Percentiles rank a stretch among this genome's conserved stretches.
phyloP scores from a whole-genome alignment of 306 rosid species.

The Potentilla sterilis region DNA sequence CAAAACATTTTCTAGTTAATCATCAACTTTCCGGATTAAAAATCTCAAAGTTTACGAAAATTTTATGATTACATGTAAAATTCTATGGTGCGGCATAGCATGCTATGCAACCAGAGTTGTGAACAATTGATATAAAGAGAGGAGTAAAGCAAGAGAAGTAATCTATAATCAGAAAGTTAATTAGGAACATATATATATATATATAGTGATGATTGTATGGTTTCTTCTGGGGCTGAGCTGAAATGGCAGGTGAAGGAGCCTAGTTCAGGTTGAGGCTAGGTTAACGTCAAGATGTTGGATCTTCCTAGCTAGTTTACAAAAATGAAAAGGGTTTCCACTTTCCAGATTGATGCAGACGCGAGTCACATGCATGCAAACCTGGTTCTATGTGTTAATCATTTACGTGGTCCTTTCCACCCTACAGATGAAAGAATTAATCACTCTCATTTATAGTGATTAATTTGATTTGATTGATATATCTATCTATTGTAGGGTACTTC shows the following conservation, averaged over 20 bases:
- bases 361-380: not conserved
- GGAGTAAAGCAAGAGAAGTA: too few relatives aligned
- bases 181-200: not conserved
- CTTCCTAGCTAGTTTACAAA: not conserved
- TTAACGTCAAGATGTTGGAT: not conserved
- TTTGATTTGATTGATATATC: not conserved
- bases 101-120: too few relatives aligned
- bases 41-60: too few relatives aligned
- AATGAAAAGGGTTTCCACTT: not conserved
- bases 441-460: not conserved
- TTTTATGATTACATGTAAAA: too few relatives aligned
- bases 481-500: not conserved
- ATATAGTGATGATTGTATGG: not conserved
- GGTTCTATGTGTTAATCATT: not conserved
- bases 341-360: not conserved
- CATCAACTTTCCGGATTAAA: too few relatives aligned
- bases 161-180: not conserved
- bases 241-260: not conserved
- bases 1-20: too few relatives aligned
- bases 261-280: not conserved
- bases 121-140: too few relatives aligned
- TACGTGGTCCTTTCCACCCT: conserved; percentile 3
- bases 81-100: too few relatives aligned
- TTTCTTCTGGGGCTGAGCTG: not conserved
- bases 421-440: too few relatives aligned